These are phyloP conservation scores for Teunomyces pallodes DNA, from an alignment of 805 yeast species.

Conservation along the genomic window DNA sequence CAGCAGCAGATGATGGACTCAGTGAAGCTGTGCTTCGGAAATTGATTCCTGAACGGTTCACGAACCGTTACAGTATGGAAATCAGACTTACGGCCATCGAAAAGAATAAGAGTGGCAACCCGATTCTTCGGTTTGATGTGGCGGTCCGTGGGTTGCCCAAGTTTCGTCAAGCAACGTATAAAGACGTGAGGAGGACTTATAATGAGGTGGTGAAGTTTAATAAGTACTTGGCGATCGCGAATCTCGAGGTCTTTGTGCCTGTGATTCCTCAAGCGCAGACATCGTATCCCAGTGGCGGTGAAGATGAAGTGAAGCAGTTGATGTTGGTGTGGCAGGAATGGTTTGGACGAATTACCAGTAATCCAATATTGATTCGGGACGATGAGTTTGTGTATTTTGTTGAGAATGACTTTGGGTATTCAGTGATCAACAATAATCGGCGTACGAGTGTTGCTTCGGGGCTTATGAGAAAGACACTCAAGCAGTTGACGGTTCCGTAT, in stretches of 20 bases:
- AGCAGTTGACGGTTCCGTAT: slow-evolving; percentile 88
- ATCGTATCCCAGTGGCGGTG: slow-evolving; percentile 78
- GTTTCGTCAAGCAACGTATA: slow-evolving; percentile 66
- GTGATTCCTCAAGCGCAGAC: slow-evolving; percentile 75
- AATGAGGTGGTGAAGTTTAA: slow-evolving; percentile 75
- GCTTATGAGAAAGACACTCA: slow-evolving; percentile 79
- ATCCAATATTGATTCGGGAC: slow-evolving; percentile 80
- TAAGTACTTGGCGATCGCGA: slow-evolving; percentile 72
- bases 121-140: slow-evolving; percentile 69
- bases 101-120: slow-evolving; percentile 69
- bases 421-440: slow-evolving; percentile 57
- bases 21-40: slow-evolving; percentile 36
- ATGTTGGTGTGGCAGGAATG: slow-evolving; percentile 70
- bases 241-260: slow-evolving; percentile 92
- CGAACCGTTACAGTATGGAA: slow-evolving; percentile 40
- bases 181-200: slow-evolving; percentile 76
- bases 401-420: slow-evolving; percentile 69
- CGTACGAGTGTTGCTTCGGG: slow-evolving; percentile 76
- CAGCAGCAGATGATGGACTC: background rate
- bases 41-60: slow-evolving; percentile 51
- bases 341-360: slow-evolving; percentile 71
- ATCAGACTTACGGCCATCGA: slow-evolving; percentile 70
- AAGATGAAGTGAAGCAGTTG: slow-evolving; percentile 68
- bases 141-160: slow-evolving; percentile 58
- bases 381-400: slow-evolving; percentile 85